These are phyloP conservation scores for Hortiboletus campestris DNA, from an alignment of 768 basidiomycete species.

Conservation along the genomic window DNA sequence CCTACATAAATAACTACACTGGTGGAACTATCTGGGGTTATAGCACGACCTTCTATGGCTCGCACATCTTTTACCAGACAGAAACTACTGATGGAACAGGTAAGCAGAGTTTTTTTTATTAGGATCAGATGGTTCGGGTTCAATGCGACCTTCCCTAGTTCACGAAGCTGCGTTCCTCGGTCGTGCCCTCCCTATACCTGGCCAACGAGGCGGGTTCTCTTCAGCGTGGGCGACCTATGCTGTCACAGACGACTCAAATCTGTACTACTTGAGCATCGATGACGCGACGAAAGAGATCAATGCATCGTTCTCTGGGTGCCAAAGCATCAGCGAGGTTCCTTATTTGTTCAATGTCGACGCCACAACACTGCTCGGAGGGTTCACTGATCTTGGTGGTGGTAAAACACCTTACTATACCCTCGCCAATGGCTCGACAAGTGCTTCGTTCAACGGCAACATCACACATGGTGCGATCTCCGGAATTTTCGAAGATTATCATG, in stretches of 20 bases:
- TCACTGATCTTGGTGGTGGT: constrained; percentile 14
- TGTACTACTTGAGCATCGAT: constrained; percentile 2
- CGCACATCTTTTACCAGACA: constrained; percentile 13
- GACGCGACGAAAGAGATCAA: neutral
- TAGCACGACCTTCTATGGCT: constrained; percentile 10
- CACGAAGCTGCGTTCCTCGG: constrained; percentile 16
- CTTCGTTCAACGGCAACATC: neutral
- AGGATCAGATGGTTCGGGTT: no score
- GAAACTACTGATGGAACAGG: constrained; percentile 10
- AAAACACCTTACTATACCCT: constrained; percentile 6
- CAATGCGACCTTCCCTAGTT: neutral
- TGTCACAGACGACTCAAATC: constrained; percentile 7
- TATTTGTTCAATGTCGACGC: constrained; percentile 9
- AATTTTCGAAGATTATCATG: constrained; percentile 4
- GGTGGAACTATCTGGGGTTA: constrained; percentile 11
- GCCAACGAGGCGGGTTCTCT: neutral
- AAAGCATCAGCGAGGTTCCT: neutral
- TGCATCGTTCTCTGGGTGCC: constrained; percentile 9
- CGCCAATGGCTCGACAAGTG: constrained; percentile 7
- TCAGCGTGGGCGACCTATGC: constrained; percentile 13
- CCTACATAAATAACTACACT: constrained; percentile 7
- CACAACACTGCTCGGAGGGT: neutral
- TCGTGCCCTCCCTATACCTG: constrained; percentile 6
- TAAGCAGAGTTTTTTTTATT: neutral
- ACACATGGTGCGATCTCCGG: neutral